Percentiles rank a stretch among this genome's conserved stretches.
phyloP scores from a whole-genome alignment of 2,329 filamentous ascomycete genomes.

The Aspergillus pseudoviridinutans region DNA sequence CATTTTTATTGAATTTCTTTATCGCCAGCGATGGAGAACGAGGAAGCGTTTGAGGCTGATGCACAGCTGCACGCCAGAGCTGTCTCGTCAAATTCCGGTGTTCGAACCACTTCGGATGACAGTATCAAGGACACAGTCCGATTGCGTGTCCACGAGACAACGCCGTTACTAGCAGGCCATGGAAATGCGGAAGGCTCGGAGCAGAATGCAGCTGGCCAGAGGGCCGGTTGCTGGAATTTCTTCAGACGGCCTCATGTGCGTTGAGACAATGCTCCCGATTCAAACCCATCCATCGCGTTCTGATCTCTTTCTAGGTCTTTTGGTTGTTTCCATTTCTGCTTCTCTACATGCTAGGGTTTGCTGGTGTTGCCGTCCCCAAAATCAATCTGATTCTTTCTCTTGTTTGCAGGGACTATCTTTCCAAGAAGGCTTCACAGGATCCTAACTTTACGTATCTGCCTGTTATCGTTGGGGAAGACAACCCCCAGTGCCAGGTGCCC shows the following conservation, averaged over 20 bases:
- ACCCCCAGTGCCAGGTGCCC: slow-evolving; percentile 74
- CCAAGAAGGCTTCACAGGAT: slow-evolving; percentile 58
- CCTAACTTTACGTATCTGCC: slow-evolving; percentile 60
- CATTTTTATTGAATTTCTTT: background rate
- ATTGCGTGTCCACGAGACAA: slow-evolving; percentile 19
- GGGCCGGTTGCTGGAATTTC: background rate
- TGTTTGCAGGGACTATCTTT: slow-evolving; percentile 78
- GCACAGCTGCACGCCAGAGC: slow-evolving; percentile 18
- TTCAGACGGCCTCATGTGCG: slow-evolving; percentile 50
- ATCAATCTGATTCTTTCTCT: slow-evolving; percentile 81
- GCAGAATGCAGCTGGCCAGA: background rate
- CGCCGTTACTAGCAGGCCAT: slow-evolving; percentile 21
- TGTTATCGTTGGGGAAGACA: slow-evolving; percentile 63
- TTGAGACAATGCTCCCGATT: slow-evolving; percentile 14
- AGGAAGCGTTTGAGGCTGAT: slow-evolving; percentile 32
- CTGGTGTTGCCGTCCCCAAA: slow-evolving; percentile 79
- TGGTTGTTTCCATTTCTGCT: slow-evolving; percentile 81
- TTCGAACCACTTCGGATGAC: background rate
- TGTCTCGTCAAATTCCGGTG: background rate
- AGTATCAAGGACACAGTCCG: background rate
- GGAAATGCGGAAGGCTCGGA: background rate
- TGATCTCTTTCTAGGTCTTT: slow-evolving; percentile 55
- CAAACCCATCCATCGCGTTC: background rate
- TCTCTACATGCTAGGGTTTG: slow-evolving; percentile 80
- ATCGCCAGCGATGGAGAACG: slow-evolving; percentile 28